Evolutionary conservation across 2,329 filamentous ascomycete genomes (phyloP).

Genomic region (Tolypocladium tundrense): DNA sequence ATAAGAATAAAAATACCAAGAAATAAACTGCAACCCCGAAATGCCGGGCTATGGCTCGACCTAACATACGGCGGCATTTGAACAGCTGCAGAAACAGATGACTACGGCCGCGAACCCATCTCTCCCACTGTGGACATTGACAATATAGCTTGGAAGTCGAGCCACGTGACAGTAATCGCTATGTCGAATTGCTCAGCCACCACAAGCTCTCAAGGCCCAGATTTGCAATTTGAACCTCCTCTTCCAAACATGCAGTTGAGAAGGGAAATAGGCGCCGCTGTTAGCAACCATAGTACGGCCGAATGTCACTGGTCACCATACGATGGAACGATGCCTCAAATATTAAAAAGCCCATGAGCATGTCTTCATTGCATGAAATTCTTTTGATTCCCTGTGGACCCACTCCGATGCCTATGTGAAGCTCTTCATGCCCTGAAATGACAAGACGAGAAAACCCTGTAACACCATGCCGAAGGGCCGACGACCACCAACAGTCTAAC

Average conservation of each 20-base stretch:
- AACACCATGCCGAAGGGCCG: conserved; percentile 25
- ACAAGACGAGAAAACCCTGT: conserved; percentile 25
- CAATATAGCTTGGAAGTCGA: neutral
- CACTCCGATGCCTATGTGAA: conserved; percentile 26
- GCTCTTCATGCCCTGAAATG: conserved; percentile 24
- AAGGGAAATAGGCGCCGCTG: neutral
- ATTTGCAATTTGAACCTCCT: too few relatives aligned
- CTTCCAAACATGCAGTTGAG: neutral
- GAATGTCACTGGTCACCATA: too few relatives aligned
- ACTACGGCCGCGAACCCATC: too few relatives aligned
- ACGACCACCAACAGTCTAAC: conserved; percentile 7
- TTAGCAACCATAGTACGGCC: too few relatives aligned
- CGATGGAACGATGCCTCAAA: neutral
- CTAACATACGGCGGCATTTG: too few relatives aligned
- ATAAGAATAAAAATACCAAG: too few relatives aligned
- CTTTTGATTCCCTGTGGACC: conserved; percentile 27
- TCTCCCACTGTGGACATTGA: neutral
- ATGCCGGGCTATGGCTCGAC: neutral
- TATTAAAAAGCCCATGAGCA: neutral
- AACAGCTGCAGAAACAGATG: too few relatives aligned
- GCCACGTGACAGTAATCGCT: neutral
- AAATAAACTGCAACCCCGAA: neutral
- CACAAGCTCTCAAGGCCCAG: neutral
- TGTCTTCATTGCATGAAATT: conserved; percentile 20
- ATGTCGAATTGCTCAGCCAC: neutral